These are phyloP conservation scores for Aaosphaeria pasadenensis DNA, from an alignment of 2,329 filamentous ascomycete genomes.

Conservation along the genomic window DNA sequence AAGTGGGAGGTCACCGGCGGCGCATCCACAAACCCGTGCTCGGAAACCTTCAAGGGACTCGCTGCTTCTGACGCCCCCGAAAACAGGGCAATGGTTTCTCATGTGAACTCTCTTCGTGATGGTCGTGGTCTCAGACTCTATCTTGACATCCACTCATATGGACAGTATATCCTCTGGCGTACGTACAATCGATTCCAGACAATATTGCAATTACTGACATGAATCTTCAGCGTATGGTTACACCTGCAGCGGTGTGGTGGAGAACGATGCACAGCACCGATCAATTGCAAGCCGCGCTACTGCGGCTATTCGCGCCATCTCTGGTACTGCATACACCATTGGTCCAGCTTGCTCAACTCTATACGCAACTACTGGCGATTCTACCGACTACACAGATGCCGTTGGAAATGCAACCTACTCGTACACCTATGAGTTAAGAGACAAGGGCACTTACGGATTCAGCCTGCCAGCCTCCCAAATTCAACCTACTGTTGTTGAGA, in stretches of 20 bases:
- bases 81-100: constrained; percentile 41
- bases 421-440: constrained; percentile 50
- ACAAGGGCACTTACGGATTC: constrained; percentile 48
- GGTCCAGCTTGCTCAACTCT: constrained; percentile 58
- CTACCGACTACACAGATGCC: constrained; percentile 44
- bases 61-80: constrained; percentile 33
- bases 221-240: constrained; percentile 53
- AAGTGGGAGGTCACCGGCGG: constrained; percentile 34
- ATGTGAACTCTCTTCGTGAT: constrained; percentile 38
- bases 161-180: constrained; percentile 26
- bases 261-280: constrained; percentile 50
- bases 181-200: constrained; percentile 2
- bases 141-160: constrained; percentile 63
- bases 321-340: constrained; percentile 43
- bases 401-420: constrained; percentile 41
- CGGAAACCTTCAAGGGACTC: constrained; percentile 35
- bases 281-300: constrained; percentile 48
- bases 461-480: constrained; percentile 50
- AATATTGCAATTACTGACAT: background rate
- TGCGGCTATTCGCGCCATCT: constrained; percentile 54
- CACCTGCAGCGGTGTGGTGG: constrained; percentile 44
- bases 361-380: constrained; percentile 52
- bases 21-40: constrained; percentile 36
- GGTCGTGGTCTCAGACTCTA: constrained; percentile 56
- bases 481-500: constrained; percentile 45